Percentiles rank a stretch among this genome's conserved stretches.
phyloP scores from a whole-genome alignment of 177 flowering plant species.

The Vitis hybrid region DNA sequence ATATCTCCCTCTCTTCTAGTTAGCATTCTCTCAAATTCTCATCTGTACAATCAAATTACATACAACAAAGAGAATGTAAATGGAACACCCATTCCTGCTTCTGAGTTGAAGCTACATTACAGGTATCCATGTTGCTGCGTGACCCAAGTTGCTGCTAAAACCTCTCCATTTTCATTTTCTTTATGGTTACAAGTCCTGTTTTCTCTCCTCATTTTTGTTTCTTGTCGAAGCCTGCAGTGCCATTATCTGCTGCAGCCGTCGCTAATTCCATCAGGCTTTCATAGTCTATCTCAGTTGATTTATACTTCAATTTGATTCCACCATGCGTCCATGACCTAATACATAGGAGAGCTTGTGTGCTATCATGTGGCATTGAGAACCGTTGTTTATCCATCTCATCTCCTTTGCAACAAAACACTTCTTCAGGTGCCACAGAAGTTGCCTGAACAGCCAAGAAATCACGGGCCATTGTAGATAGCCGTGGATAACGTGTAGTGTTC shows the following conservation, averaged over 20 bases:
- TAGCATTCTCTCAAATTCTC: conserved; percentile 12
- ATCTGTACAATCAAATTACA: conserved; percentile 21
- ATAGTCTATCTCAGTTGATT: conserved; percentile 65
- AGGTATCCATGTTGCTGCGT: background rate
- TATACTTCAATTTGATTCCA: conserved; percentile 67
- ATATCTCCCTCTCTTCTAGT: background rate
- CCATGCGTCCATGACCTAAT: conserved; percentile 76
- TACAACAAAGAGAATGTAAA: conserved; percentile 9
- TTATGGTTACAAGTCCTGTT: background rate
- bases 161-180: background rate
- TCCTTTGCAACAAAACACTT: conserved; percentile 69
- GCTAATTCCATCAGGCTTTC: conserved; percentile 77
- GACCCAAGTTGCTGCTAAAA: background rate
- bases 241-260: conserved; percentile 31
- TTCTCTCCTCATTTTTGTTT: conserved; percentile 36
- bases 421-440: conserved; percentile 72
- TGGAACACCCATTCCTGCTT: background rate
- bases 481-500: conserved; percentile 76
- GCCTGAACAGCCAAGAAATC: conserved; percentile 85
- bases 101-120: background rate
- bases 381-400: conserved; percentile 69
- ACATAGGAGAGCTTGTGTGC: conserved; percentile 63
- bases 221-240: conserved; percentile 35
- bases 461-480: conserved; percentile 92
- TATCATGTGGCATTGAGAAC: conserved; percentile 49